phyloP scores from a whole-genome alignment of 257 asterid species.

The Rauvolfia tetraphylla region DNA sequence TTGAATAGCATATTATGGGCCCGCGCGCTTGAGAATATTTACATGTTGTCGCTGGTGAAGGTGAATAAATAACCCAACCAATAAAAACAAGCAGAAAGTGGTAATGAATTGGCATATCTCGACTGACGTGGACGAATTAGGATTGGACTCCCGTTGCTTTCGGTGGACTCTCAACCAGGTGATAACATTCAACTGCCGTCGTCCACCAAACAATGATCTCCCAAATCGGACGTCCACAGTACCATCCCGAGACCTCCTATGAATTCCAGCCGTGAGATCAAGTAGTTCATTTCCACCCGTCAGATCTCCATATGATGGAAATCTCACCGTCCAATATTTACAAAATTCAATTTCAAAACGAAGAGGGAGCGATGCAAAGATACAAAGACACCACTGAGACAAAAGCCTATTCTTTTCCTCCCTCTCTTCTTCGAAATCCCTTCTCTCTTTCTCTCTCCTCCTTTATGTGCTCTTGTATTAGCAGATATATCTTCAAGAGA shows the following conservation, averaged over 20 bases:
- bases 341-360: constrained; percentile 86
- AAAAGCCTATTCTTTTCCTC: constrained; percentile 22
- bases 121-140: constrained; percentile 7
- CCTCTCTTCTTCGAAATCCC: constrained; percentile 24
- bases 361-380: constrained; percentile 70
- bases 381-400: constrained; percentile 22
- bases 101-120: too few relatives aligned
- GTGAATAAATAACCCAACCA: neutral
- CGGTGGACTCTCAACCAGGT: constrained; percentile 19
- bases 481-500: constrained; percentile 18
- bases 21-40: neutral
- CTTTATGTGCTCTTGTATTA: constrained; percentile 7
- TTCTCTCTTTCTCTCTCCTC: constrained; percentile 27
- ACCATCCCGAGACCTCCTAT: constrained; percentile 28
- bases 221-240: constrained; percentile 30
- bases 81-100: neutral
- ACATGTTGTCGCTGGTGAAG: too few relatives aligned
- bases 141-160: neutral
- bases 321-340: constrained; percentile 49
- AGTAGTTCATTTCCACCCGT: constrained; percentile 19
- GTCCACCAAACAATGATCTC: neutral
- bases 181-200: neutral
- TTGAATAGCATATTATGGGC: constrained; percentile 1
- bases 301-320: constrained; percentile 28
- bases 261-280: constrained; percentile 52